Base-by-base conservation (phyloP, 768 basidiomycete species). In the Guyanaporus albipodus region DNA sequence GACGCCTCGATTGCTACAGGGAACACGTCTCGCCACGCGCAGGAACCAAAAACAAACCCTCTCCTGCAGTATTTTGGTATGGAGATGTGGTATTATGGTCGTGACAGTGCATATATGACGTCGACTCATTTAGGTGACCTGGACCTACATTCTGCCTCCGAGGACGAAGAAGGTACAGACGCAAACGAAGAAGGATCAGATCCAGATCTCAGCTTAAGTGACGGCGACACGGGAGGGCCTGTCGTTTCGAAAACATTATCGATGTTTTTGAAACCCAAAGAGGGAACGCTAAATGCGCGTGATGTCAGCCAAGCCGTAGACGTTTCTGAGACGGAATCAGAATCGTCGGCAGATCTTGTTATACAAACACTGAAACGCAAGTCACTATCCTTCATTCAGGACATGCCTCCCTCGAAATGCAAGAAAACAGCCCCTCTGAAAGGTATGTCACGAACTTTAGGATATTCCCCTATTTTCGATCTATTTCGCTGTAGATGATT, bases 141-240 rank as follows among this genome's bases (percentile, higher is more conserved):
- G 31, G 73, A 73, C 31, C 56, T 81, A 15, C 75, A 78, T 24
- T 80, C 79, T 22, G 79, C 72, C 18, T 77, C 75, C 8, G 79
- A 80, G 52, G 61, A 67, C 15, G 65, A 64, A 4, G 56, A 59
- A 31, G 29, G 0, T 7, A 43, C 51, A 27, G 60, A 52, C 7
- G 56, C 55, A 8, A 55, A 49, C 8, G 65, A 59, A 17, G 54
- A 59, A 4, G 52, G 49, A 8, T 45, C 52, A 5, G 55, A 58
- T 27, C 24, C 29, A 10, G 55, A 52, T 22, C 55, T 55, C 17
- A 52, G 58, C 28, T n/a, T n/a, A n/a, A 52, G 56, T 29, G 62
- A 61, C 34, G 61, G 62, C 29, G 63, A 63, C n/a, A 54, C 17
- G 15, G 53, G 55, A 8, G 42, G 38, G 23, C 62, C 53, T 18